phyloP scores from a whole-genome alignment of 2,329 filamentous ascomycete genomes.

The Ophiostoma triangulosporum region DNA sequence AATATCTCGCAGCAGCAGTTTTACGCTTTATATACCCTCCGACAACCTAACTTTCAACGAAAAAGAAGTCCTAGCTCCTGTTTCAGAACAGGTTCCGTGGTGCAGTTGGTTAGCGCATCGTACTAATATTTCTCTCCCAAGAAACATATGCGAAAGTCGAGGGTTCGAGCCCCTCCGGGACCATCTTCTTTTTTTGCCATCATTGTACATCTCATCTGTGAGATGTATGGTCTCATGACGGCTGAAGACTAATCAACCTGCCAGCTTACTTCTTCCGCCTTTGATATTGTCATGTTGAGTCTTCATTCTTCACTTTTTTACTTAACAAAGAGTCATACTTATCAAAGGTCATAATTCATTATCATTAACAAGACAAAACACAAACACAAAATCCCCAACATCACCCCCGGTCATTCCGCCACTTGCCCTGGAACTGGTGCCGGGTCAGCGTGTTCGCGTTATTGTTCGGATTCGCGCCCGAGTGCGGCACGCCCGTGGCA shows the following conservation, averaged over 20 bases:
- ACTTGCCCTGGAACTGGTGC: not conserved
- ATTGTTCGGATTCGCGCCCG: conserved; percentile 7
- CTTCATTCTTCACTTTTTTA: too few relatives aligned
- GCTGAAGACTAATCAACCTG: too few relatives aligned
- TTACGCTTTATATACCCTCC: not conserved
- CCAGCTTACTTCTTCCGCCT: too few relatives aligned
- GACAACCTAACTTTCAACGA: not conserved
- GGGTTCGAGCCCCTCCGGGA: conserved; percentile 16
- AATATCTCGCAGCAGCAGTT: too few relatives aligned
- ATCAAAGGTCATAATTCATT: not conserved
- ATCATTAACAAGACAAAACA: not conserved
- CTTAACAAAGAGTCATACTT: too few relatives aligned
- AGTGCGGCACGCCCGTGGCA: conserved; percentile 15
- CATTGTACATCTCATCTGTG: too few relatives aligned
- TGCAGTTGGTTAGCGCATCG: conserved; percentile 16
- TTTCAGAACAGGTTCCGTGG: conserved; percentile 14
- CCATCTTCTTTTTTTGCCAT: conserved; percentile 4
- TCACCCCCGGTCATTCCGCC: not conserved
- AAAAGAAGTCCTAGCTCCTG: conserved; percentile 10
- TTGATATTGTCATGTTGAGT: too few relatives aligned
- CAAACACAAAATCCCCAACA: not conserved
- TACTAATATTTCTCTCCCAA: conserved; percentile 12
- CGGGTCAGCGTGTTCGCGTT: not conserved
- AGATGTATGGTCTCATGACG: too few relatives aligned
- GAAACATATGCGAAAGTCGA: conserved; percentile 15